phyloP scores from a whole-genome alignment of 345 rosid species.

The Camelina neglecta region DNA sequence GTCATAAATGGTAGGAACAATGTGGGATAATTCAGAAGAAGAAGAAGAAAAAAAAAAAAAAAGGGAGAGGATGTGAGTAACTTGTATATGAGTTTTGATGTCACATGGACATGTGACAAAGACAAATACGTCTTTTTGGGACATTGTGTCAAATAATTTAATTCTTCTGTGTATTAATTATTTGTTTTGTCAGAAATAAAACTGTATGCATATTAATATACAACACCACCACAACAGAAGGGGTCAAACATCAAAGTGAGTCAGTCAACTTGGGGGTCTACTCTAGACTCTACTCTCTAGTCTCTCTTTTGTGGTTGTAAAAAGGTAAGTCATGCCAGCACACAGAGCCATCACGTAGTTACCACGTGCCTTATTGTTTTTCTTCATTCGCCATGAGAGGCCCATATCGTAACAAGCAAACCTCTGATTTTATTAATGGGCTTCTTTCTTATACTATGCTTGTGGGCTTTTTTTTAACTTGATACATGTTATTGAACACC shows the following conservation, averaged over 20 bases:
- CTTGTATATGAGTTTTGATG: conserved; percentile 4
- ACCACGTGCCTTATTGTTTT: conserved; percentile 49
- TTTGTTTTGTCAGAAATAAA: too few relatives aligned
- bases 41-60: too few relatives aligned
- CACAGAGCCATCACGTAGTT: conserved; percentile 53
- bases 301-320: conserved; percentile 5
- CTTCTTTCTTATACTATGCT: not conserved
- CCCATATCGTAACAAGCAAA: not conserved
- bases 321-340: conserved; percentile 52
- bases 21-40: too few relatives aligned
- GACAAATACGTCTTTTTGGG: conserved; percentile 37
- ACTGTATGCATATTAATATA: too few relatives aligned
- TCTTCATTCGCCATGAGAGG: not conserved
- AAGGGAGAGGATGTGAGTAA: too few relatives aligned
- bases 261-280: too few relatives aligned
- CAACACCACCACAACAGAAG: too few relatives aligned
- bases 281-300: not conserved
- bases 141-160: conserved; percentile 18
- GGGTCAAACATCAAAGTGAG: too few relatives aligned
- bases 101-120: conserved; percentile 46
- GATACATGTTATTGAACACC: not conserved
- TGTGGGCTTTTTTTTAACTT: not conserved
- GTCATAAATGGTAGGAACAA: too few relatives aligned
- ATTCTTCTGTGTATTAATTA: too few relatives aligned
- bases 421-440: not conserved